phyloP scores from a whole-genome alignment of 805 yeast genomes.

The Candida alai region DNA sequence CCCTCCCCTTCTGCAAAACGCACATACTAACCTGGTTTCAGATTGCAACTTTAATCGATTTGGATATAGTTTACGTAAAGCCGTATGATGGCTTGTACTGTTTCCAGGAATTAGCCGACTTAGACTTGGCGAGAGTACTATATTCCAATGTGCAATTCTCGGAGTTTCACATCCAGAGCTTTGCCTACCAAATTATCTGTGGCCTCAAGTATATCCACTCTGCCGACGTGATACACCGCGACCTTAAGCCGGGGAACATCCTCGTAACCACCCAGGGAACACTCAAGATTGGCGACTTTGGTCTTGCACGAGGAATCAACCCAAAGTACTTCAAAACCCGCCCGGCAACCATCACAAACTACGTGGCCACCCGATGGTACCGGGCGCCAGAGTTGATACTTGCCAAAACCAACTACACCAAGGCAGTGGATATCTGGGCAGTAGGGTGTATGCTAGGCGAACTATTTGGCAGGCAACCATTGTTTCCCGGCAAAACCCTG shows the following conservation, averaged over 20 bases:
- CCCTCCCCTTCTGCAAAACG: neutral
- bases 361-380: conserved; percentile 95
- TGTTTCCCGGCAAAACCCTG: conserved; percentile 74
- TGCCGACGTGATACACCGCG: conserved; percentile 90
- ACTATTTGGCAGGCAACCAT: conserved; percentile 72
- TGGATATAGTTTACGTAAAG: conserved; percentile 59
- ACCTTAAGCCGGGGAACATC: conserved; percentile 87
- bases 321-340: conserved; percentile 27
- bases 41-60: conserved; percentile 69
- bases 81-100: conserved; percentile 88
- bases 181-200: conserved; percentile 76
- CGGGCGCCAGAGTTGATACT: conserved; percentile 88
- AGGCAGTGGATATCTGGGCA: conserved; percentile 87
- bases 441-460: conserved; percentile 89
- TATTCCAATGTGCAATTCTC: conserved; percentile 73
- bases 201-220: conserved; percentile 88
- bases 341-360: conserved; percentile 59
- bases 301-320: conserved; percentile 76
- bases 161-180: conserved; percentile 76
- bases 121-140: conserved; percentile 77
- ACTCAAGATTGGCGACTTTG: conserved; percentile 89
- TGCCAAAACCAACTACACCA: conserved; percentile 54
- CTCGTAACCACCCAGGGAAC: conserved; percentile 70
- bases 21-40: conserved; percentile 11
- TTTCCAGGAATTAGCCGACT: conserved; percentile 80